Base-by-base conservation (phyloP, 2,329 filamentous ascomycete species). In the Colletotrichum australisinense region DNA sequence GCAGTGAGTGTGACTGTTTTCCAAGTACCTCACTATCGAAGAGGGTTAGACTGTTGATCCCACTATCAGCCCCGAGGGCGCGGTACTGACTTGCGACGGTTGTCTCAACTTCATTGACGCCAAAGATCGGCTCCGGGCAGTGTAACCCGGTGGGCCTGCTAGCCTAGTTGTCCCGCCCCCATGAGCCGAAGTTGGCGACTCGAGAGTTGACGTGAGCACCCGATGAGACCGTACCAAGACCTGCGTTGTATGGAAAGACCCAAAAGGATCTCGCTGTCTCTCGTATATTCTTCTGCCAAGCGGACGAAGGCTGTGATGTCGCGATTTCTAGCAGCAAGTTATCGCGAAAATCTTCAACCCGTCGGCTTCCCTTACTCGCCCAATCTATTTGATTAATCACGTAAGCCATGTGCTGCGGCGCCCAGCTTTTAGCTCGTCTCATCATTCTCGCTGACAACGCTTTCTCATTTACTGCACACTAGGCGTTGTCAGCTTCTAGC, bases 101-200 rank as follows among this genome's bases (percentile, higher is more conserved):
- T 24, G 59, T 52, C 59, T 62, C 59, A 30, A 46, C 59, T 52
- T 52, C 59, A 63, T 32, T 62, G 59, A 52, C 26, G 22, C 16
- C 26, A 19, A 63, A 19, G 59, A 63, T 63, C 26, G 19, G 9
- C 26, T 49, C 4, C 42, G 19, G 19, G 42, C 42, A 49, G 42
- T 49, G 42, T 22, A 49, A 2, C 19, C 0, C 19, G 42, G 42
- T 22, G 42, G 19, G 8, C 5, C 42, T 49, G 19, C 19, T 49
- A 9, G 8, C 16, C 19, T 49, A 8, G 2, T 22, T 49, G 16
- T 49, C 42, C 42, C 42, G 42, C 42, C 42, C 19, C 42, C 42
- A 22, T n/a, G 42, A 49, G 42, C 42, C 42, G 16, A 49, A 19
- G 0, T 49, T 4, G 19, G 8, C 42, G 16, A 22, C 38, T 49